Conservation (phyloP, 768 basidiomycete species). For the Collybiopsis confluens region DNA sequence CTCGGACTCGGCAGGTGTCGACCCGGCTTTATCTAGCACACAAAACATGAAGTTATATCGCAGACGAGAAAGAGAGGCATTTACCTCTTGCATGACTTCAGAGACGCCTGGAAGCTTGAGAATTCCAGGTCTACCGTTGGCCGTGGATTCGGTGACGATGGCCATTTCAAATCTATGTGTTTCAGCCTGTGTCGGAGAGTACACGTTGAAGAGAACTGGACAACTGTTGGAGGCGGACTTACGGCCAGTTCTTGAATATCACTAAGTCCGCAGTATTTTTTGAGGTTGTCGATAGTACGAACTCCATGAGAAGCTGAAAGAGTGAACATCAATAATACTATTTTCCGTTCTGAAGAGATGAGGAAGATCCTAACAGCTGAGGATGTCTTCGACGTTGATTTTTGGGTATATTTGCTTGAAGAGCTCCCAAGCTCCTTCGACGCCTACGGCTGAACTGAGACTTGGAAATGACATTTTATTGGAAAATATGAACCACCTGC, state of each 20-base stretch:
- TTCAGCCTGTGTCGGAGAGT: slow-evolving; percentile 43
- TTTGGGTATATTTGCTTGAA: slow-evolving; percentile 67
- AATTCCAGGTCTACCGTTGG: slow-evolving; percentile 57
- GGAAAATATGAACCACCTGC: slow-evolving; percentile 34
- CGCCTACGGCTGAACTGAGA: slow-evolving; percentile 19
- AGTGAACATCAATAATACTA: slow-evolving; percentile 2
- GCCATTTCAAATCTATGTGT: slow-evolving; percentile 76
- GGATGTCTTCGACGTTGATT: slow-evolving; percentile 56
- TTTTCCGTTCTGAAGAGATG: not conserved
- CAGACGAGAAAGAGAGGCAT: not conserved
- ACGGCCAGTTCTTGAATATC: slow-evolving; percentile 73
- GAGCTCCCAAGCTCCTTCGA: slow-evolving; percentile 77
- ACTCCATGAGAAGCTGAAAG: slow-evolving; percentile 71
- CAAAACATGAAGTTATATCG: not conserved
- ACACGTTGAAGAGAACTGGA: not conserved
- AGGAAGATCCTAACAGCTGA: slow-evolving; percentile 50
- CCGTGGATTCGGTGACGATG: slow-evolving; percentile 58
- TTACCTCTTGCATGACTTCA: slow-evolving; percentile 52
- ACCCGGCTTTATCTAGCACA: slow-evolving; percentile 30
- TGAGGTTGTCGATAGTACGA: slow-evolving; percentile 78
- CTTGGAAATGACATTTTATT: too few relatives aligned
- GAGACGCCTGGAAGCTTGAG: slow-evolving; percentile 70
- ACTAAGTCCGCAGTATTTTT: slow-evolving; percentile 62
- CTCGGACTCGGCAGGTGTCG: slow-evolving; percentile 49
- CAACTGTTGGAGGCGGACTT: slow-evolving; percentile 6